Evolutionary conservation across 192 early-diverging fungal species (phyloP).

Genomic region (Gamsiella multidivaricata): DNA sequence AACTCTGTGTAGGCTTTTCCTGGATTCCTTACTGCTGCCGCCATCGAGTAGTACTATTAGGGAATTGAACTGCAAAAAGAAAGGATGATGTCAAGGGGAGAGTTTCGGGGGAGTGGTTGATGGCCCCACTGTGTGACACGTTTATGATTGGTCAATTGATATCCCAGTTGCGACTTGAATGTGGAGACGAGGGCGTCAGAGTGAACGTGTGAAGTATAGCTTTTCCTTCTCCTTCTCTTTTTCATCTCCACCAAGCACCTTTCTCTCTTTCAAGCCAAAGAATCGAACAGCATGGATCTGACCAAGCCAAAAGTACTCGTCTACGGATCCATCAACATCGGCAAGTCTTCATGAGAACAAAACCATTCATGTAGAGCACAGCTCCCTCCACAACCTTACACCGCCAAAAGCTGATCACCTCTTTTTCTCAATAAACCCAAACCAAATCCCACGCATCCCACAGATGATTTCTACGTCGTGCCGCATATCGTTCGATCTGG

Average conservation of each 20-base stretch:
- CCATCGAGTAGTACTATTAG: neutral
- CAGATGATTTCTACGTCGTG: conserved; percentile 80
- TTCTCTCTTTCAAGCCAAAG: neutral
- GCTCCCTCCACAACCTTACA: too few relatives aligned
- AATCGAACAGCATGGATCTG: conserved; percentile 5
- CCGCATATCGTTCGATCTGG: conserved; percentile 74
- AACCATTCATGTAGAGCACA: neutral
- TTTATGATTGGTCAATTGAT: too few relatives aligned
- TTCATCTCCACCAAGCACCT: neutral
- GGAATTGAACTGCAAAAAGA: neutral
- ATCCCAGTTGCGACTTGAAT: too few relatives aligned
- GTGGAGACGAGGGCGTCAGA: too few relatives aligned
- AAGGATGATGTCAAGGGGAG: neutral
- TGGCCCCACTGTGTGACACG: too few relatives aligned
- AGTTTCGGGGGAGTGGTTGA: too few relatives aligned
- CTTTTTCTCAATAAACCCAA: too few relatives aligned
- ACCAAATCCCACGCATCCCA: too few relatives aligned
- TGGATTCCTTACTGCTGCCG: conserved; percentile 31
- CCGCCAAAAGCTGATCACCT: too few relatives aligned
- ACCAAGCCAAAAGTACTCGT: conserved; percentile 60
- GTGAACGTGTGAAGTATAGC: too few relatives aligned
- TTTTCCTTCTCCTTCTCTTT: neutral
- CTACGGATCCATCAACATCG: conserved; percentile 83
- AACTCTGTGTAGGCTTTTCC: conserved; percentile 25
- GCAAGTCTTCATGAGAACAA: conserved; percentile 15